These are phyloP conservation scores for Talaromyces sp. DNA, from an alignment of 2,329 filamentous ascomycete species.

Conservation along the genomic window DNA sequence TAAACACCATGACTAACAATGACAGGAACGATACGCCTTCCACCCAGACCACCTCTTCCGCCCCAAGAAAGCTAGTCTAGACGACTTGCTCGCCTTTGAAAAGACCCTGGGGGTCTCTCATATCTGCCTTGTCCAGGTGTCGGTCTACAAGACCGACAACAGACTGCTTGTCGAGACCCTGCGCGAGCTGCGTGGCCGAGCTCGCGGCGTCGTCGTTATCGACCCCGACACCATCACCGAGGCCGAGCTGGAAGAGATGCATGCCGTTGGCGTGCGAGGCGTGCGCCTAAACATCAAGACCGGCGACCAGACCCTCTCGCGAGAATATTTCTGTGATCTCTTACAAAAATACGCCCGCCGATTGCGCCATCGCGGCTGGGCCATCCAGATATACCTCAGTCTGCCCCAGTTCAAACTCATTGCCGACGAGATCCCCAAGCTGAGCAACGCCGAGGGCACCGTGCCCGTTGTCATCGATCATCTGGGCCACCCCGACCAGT, in stretches of 20 bases:
- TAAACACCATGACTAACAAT: neutral
- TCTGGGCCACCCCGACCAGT: conserved; percentile 5
- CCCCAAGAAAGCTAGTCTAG: conserved; percentile 7
- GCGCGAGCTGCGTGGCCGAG: conserved; percentile 34
- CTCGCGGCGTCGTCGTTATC: conserved; percentile 52
- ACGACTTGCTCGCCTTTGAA: conserved; percentile 7
- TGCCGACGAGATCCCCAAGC: conserved; percentile 1
- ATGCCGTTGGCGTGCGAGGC: conserved; percentile 54
- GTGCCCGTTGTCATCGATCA: conserved; percentile 6
- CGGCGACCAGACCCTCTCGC: neutral
- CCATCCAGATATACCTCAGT: conserved; percentile 2
- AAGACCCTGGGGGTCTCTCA: conserved; percentile 4
- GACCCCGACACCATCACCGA: conserved; percentile 41
- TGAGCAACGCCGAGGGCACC: neutral
- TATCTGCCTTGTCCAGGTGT: conserved; percentile 50
- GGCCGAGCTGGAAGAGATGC: conserved; percentile 48
- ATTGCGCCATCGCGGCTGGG: conserved; percentile 3
- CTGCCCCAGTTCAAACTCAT: neutral
- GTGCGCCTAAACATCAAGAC: conserved; percentile 52
- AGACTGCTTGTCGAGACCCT: conserved; percentile 54
- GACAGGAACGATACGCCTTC: conserved; percentile 3
- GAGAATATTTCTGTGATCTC: neutral
- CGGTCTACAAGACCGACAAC: conserved; percentile 59
- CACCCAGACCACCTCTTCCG: conserved; percentile 5
- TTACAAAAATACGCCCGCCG: neutral